Evolutionary conservation across 1,284 basidiomycete genomes (phyloP).

Genomic region (Leccinum griseonigrum): DNA sequence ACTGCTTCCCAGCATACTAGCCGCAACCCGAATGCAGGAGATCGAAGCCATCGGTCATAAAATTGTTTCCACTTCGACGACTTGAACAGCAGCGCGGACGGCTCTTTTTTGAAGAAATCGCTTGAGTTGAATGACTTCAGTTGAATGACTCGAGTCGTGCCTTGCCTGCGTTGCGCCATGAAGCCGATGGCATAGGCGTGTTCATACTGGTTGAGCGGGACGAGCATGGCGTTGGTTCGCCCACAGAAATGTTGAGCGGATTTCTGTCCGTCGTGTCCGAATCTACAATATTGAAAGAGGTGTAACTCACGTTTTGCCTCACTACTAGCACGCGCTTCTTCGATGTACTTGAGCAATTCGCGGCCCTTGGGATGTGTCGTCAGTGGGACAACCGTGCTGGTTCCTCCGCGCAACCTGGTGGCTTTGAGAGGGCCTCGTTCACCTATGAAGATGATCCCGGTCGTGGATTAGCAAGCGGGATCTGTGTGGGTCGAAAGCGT

Average conservation of each 20-base stretch:
- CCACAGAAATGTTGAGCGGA: conserved; percentile 78
- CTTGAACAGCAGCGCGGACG: conserved; percentile 76
- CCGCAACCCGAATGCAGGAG: conserved; percentile 75
- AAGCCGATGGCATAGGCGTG: conserved; percentile 76
- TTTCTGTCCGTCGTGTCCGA: conserved; percentile 38
- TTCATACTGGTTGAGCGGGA: conserved; percentile 91
- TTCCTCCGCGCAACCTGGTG: conserved; percentile 11
- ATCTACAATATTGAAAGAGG: neutral
- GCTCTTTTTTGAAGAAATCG: conserved; percentile 81
- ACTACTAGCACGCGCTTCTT: conserved; percentile 52
- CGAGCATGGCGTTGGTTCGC: conserved; percentile 85
- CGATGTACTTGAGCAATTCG: conserved; percentile 64
- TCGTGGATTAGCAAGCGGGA: conserved; percentile 90
- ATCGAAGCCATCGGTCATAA: conserved; percentile 71
- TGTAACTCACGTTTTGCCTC: conserved; percentile 49
- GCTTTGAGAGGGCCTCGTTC: conserved; percentile 79
- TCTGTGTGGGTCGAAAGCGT: conserved; percentile 39
- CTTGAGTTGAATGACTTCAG: conserved; percentile 72
- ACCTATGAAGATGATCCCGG: conserved; percentile 76
- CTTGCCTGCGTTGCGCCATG: conserved; percentile 36
- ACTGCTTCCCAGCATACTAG: conserved; percentile 70
- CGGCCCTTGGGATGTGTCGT: conserved; percentile 84
- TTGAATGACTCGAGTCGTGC: conserved; percentile 76
- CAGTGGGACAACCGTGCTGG: conserved; percentile 50
- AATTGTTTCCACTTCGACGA: conserved; percentile 66